Conservation (phyloP, 2,329 filamentous ascomycete species). For the Aspergillus floridensis region DNA sequence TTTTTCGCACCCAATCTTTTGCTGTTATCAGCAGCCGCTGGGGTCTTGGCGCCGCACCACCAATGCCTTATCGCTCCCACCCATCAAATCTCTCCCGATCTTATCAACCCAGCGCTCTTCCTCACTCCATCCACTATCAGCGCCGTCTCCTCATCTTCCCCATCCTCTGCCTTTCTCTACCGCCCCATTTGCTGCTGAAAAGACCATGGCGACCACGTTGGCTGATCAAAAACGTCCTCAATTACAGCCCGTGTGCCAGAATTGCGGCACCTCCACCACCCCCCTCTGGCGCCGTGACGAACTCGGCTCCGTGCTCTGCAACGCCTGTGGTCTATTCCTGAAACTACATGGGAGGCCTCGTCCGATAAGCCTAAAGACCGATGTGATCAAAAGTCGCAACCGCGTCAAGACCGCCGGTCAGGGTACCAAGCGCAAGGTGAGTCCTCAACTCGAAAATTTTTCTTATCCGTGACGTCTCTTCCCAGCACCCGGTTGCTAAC, state of each 20-base stretch:
- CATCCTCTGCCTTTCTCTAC: slow-evolving; percentile 21
- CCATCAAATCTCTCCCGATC: slow-evolving; percentile 43
- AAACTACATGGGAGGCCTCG: slow-evolving; percentile 92
- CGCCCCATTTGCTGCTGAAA: slow-evolving; percentile 15
- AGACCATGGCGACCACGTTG: slow-evolving; percentile 45
- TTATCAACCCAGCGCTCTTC: slow-evolving; percentile 35
- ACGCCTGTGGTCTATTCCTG: slow-evolving; percentile 94
- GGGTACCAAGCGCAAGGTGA: slow-evolving; percentile 79
- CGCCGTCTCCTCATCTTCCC: slow-evolving; percentile 16
- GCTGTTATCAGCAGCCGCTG: slow-evolving; percentile 32
- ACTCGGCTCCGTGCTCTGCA: slow-evolving; percentile 91
- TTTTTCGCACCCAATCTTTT: slow-evolving; percentile 23
- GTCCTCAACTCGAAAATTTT: slow-evolving; percentile 29
- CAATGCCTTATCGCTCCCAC: slow-evolving; percentile 48
- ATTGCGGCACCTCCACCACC: slow-evolving; percentile 92
- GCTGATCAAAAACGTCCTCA: slow-evolving; percentile 55
- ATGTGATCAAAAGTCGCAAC: slow-evolving; percentile 99
- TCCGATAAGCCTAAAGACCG: slow-evolving; percentile 95
- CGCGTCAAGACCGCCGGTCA: slow-evolving; percentile 86
- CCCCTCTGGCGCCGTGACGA: slow-evolving; percentile 98
- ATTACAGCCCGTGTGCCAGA: slow-evolving; percentile 92
- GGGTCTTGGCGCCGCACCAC: slow-evolving; percentile 39
- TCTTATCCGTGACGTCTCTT: slow-evolving; percentile 11
- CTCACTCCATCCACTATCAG: slow-evolving; percentile 26
- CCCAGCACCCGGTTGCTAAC: slow-evolving; percentile 27